Evolutionary conservation across 177 flowering plant species (phyloP).

Genomic region (Telopea speciosissima): DNA sequence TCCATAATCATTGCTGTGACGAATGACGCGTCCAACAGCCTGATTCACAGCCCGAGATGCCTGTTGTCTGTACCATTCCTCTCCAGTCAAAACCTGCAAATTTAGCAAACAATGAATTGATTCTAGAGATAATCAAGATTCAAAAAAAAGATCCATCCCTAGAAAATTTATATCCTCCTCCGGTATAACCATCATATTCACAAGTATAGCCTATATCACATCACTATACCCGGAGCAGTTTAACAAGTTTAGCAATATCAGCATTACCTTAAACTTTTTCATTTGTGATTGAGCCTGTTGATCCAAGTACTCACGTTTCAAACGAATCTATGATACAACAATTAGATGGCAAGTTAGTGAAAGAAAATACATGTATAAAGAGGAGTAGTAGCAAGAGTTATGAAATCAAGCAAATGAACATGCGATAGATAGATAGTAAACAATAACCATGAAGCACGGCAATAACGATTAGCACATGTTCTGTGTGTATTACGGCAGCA

Average conservation of each 20-base stretch:
- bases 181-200: not conserved
- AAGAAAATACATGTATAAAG: not conserved
- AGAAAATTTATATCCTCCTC: not conserved
- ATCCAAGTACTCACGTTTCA: conserved; percentile 91
- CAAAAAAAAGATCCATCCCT: not conserved
- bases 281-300: conserved; percentile 34
- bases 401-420: not conserved
- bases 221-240: not conserved
- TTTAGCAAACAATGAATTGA: conserved; percentile 6
- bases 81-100: conserved; percentile 62
- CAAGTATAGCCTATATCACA: not conserved
- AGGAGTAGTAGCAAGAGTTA: not conserved
- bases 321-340: conserved; percentile 53
- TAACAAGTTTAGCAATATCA: not conserved
- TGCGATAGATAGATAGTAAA: not conserved
- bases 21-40: conserved; percentile 98
- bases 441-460: not conserved
- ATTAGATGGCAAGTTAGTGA: conserved; percentile 8
- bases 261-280: conserved; percentile 44
- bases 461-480: not conserved
- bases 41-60: conserved; percentile 94
- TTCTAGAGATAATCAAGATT: not conserved
- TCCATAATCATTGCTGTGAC: conserved; percentile 94
- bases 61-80: conserved; percentile 92
- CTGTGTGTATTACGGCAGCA: not conserved